Conservation (phyloP, 495 filamentous ascomycete genomes). For the Lasiosphaeria hispida region DNA sequence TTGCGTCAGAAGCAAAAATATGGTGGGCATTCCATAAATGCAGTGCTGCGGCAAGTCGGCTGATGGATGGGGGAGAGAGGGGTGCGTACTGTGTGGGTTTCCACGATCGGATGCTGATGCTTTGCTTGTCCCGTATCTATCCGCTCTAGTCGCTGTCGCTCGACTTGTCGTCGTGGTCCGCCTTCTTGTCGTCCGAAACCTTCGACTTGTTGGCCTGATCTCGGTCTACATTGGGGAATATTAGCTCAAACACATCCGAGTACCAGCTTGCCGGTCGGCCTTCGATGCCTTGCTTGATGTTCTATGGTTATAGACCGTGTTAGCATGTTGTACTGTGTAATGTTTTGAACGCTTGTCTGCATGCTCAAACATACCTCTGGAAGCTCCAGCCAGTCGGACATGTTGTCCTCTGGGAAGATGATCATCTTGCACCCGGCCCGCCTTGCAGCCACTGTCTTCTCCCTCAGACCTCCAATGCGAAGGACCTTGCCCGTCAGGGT, state of each 20-base stretch:
- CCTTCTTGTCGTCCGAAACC: conserved; percentile 54
- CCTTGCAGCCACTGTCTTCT: conserved; percentile 98
- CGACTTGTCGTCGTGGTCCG: conserved; percentile 29
- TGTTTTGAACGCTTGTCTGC: not conserved
- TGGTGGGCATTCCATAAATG: too few relatives aligned
- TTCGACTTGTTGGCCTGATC: conserved; percentile 68
- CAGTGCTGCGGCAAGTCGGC: not conserved
- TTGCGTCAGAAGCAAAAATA: not conserved
- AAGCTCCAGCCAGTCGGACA: conserved; percentile 95
- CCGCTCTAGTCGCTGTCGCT: conserved; percentile 37
- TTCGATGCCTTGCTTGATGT: conserved; percentile 93
- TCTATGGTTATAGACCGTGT: conserved; percentile 57
- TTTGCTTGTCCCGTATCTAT: not conserved
- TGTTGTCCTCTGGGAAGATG: conserved; percentile 93
- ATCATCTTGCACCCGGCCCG: conserved; percentile 92
- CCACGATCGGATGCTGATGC: not conserved
- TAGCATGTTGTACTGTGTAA: conserved; percentile 27
- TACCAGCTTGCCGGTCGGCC: conserved; percentile 92
- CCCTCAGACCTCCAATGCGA: conserved; percentile 89
- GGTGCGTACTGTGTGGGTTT: too few relatives aligned
- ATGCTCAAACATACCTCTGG: conserved; percentile 70
- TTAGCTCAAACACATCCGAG: conserved; percentile 84
- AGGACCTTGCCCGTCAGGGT: conserved; percentile 97
- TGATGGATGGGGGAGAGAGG: not conserved
- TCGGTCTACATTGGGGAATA: conserved; percentile 80